Evolutionary conservation across 176 grass and related monocot species (phyloP), one percentile per base, ranked within the genome.

Genomic region (Carex pumila): DNA sequence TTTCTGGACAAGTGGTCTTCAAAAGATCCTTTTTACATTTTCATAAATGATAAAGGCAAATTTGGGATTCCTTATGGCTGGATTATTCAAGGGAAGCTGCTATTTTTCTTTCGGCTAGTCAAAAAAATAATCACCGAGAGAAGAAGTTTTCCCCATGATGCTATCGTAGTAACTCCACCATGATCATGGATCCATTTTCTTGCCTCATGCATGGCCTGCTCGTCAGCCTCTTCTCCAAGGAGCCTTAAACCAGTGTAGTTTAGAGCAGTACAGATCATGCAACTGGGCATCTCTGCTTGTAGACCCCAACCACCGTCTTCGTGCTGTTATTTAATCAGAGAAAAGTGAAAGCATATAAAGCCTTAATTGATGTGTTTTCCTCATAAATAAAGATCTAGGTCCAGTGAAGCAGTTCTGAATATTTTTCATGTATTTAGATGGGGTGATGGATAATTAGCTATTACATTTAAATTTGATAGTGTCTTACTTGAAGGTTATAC

Each of bases 171-270:
- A 86, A 90, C 57, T 83, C 92, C 88, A 25, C 88, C 88, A 62
- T 85, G 92, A 61, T 92, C 92, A 72, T 86, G 89, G 85, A 94
- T 88, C 90, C 88, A 94, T 86, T 88, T 92, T 81, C 78, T 83
- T 79, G 86, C 88, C 72, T 88, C 88, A 7, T 34, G 41, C 84
- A 94, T 90, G 30, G 87, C 68, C 66, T 65, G 61, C 21, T 91
- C 83, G 71, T 81, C 85, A 32, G 50, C 43, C 50, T 67, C 80
- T 58, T 90, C 79, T 70, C 90, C 88, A 60, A 95, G 87, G 64
- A 95, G 47, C 69, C 90, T 92, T 22, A 95, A 86, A 82, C 87
- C 73, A 25, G 86, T 78, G 30, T 95, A 95, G 65, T 88, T 88
- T 53, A 95, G 85, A 68, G 85, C 85, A 5, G 93, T 86, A 53